Evolutionary conservation across 2,329 filamentous ascomycete genomes (phyloP), one percentile per base, ranked within the genome.

Genomic region (Trematosphaeria pertusa): DNA sequence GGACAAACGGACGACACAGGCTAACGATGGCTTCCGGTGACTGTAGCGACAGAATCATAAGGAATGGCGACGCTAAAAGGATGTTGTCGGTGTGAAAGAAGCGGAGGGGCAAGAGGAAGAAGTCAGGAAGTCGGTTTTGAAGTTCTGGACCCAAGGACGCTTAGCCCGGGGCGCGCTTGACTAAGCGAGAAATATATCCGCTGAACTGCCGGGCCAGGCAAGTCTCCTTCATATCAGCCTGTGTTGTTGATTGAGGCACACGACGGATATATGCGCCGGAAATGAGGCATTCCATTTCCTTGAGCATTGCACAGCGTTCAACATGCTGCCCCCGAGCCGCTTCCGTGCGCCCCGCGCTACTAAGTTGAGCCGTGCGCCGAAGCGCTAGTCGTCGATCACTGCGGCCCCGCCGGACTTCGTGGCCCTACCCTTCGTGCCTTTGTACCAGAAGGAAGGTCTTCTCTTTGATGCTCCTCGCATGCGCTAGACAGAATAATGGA

Each of bases 1-100:
- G 43, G 50, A 42, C 46, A 38, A 53, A 46, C 43, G 48, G 48
- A 47, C 54, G 54, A 43, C 46, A 49, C 48, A 52, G 38, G 46
- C 54, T 42, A 52, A 46, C 39, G 49, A 50, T 47, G 52, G 47
- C 52, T 51, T 54, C 38, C 31, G 43, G 43, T 30, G 30, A 42
- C 14, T 35, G 37, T 26, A 46, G 34, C 38, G 50, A 38, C 31
- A 40, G 30, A 47, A 44, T 45, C 56, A 60, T 55, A 52, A n/a
- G 36, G 52, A 34, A 26, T 35, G 30, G 17, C 31, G 21, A 32
- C 22, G n/a, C 17, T 7, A 31, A 28, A 36, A 24, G n/a, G 15
- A 17, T 20, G n/a, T 20, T 14, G 18, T 43, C 46, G 26, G 50
- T 52, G 41, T 48, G 47, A 32, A 15, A 42, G 17, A 24, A 15